Conservation (phyloP, 805 yeast genomes). For the Lachancea thermotolerans region DNA sequence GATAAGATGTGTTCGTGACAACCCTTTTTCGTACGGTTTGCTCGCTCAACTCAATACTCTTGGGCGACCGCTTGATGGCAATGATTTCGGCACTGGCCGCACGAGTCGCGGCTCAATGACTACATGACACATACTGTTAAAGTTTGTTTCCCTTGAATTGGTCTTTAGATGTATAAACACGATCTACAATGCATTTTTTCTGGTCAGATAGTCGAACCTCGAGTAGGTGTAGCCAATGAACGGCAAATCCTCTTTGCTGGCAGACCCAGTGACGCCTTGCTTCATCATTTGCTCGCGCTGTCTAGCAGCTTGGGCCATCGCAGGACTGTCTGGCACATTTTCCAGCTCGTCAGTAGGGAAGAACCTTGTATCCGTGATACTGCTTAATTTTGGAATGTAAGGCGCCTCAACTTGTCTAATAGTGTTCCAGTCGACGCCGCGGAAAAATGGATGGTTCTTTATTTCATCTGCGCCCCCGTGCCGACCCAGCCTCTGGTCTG, state of each 20-base stretch:
- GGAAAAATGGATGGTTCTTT: slow-evolving; percentile 83
- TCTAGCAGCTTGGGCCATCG: slow-evolving; percentile 57
- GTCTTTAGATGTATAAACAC: neutral
- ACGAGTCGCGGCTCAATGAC: no score
- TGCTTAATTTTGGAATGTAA: slow-evolving; percentile 82
- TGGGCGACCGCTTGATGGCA: no score
- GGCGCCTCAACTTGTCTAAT: slow-evolving; percentile 88
- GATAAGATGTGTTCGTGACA: no score
- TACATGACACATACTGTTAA: no score
- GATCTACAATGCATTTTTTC: slow-evolving; percentile 46
- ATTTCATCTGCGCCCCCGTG: slow-evolving; percentile 90
- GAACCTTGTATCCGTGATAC: slow-evolving; percentile 92
- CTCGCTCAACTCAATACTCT: no score
- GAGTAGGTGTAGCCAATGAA: slow-evolving; percentile 96
- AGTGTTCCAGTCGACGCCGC: slow-evolving; percentile 94
- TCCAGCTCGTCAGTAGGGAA: slow-evolving; percentile 97
- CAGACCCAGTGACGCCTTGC: slow-evolving; percentile 44
- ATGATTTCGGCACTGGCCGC: no score
- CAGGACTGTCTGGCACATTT: slow-evolving; percentile 88
- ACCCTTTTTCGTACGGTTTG: no score
- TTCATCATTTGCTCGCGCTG: slow-evolving; percentile 49
- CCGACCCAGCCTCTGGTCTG: slow-evolving; percentile 78
- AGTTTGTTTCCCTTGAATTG: neutral
- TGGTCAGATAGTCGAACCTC: slow-evolving; percentile 84
- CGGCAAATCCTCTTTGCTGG: slow-evolving; percentile 79